phyloP scores from a whole-genome alignment of 805 yeast genomes.

The Torulaspora delbrueckii region DNA sequence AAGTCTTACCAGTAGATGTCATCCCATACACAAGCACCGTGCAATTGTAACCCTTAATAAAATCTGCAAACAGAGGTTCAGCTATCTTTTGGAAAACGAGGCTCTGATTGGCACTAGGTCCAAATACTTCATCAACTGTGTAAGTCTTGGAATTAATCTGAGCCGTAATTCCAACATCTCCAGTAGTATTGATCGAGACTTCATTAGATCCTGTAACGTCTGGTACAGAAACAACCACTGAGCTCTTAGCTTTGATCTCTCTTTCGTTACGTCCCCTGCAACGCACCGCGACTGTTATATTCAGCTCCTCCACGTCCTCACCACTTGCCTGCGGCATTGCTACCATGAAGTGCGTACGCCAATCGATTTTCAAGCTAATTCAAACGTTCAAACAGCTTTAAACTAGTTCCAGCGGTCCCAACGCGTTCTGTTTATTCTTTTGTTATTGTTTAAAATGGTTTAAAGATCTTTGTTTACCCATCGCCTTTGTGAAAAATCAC shows the following conservation, averaged over 20 bases:
- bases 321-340: constrained; percentile 10
- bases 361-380: background rate
- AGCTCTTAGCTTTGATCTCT: constrained; percentile 53
- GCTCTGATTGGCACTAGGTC: constrained; percentile 72
- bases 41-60: constrained; percentile 71
- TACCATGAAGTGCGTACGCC: constrained; percentile 5
- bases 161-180: constrained; percentile 39
- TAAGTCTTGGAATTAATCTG: constrained; percentile 52
- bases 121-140: constrained; percentile 74
- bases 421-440: background rate
- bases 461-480: constrained; percentile 2
- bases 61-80: constrained; percentile 56
- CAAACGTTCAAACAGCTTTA: background rate
- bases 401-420: background rate
- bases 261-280: constrained; percentile 58
- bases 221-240: constrained; percentile 54
- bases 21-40: constrained; percentile 87
- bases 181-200: constrained; percentile 43
- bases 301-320: constrained; percentile 35
- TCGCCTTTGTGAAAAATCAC: constrained; percentile 4
- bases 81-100: constrained; percentile 65
- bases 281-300: constrained; percentile 59
- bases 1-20: constrained; percentile 88
- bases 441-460: background rate
- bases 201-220: constrained; percentile 44